phyloP scores from a whole-genome alignment of 306 rosid genomes.

The Glycine soja region DNA sequence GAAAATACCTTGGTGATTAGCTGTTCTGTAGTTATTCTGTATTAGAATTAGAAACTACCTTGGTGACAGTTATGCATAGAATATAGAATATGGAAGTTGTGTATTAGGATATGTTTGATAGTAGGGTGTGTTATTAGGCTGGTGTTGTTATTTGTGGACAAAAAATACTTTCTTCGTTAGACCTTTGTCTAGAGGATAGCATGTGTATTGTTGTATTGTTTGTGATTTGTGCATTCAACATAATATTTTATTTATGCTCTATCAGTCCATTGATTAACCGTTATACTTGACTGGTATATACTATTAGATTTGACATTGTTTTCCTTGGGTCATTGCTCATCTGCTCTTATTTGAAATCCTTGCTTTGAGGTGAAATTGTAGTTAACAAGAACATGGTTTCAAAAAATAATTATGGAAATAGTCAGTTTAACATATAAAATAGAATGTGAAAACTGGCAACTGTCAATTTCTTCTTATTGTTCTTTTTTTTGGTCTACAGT shows the following conservation, averaged over 20 bases:
- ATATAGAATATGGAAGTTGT: neutral
- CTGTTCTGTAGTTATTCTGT: neutral
- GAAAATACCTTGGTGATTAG: neutral
- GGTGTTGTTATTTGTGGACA: neutral
- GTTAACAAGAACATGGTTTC: slow-evolving; percentile 17
- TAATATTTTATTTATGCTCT: neutral
- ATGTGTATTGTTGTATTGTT: neutral
- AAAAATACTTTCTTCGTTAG: neutral
- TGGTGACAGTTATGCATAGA: neutral
- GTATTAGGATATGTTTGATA: neutral
- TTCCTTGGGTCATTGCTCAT: neutral
- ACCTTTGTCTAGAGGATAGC: no score
- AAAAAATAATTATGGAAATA: slow-evolving; percentile 34
- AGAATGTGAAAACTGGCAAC: slow-evolving; percentile 3
- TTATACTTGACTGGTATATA: slow-evolving; percentile 1
- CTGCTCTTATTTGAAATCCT: slow-evolving; percentile 38
- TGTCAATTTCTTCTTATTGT: slow-evolving; percentile 14
- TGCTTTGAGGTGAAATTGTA: slow-evolving; percentile 14
- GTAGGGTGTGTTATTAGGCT: neutral
- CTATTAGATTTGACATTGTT: slow-evolving; percentile 20
- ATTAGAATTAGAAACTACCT: neutral
- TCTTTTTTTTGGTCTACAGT: slow-evolving; percentile 55
- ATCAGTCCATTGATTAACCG: neutral
- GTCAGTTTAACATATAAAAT: slow-evolving; percentile 6
- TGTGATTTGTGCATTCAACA: neutral